Evolutionary conservation across 495 filamentous ascomycete species (phyloP).

Genomic region (Penicillium maclennaniae): DNA sequence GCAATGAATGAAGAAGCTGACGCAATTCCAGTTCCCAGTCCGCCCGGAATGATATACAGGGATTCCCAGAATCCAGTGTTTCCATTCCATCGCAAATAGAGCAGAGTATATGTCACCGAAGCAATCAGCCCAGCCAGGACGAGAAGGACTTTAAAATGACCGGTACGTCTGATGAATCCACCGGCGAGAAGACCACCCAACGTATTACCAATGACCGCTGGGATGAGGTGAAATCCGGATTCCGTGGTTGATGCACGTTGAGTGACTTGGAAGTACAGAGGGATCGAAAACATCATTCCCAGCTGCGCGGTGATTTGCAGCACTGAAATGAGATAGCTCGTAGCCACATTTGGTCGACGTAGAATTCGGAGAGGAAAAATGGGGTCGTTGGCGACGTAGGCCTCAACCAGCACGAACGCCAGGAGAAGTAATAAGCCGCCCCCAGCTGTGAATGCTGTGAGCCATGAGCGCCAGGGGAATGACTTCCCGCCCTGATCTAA

Average conservation of each 20-base stretch:
- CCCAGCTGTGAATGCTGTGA: constrained; percentile 17
- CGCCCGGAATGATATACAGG: constrained; percentile 59
- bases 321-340: constrained; percentile 50
- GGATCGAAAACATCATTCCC: constrained; percentile 49
- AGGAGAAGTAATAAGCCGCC: constrained; percentile 30
- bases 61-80: constrained; percentile 57
- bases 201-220: constrained; percentile 62
- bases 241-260: constrained; percentile 48
- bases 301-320: constrained; percentile 57
- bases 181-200: constrained; percentile 60
- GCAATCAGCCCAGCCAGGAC: constrained; percentile 49
- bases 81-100: constrained; percentile 60
- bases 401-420: constrained; percentile 51
- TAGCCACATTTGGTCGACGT: constrained; percentile 48
- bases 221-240: constrained; percentile 59
- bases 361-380: constrained; percentile 60
- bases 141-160: constrained; percentile 54
- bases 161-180: constrained; percentile 53
- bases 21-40: constrained; percentile 53
- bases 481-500: constrained; percentile 58
- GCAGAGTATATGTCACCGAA: constrained; percentile 48
- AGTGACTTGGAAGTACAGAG: constrained; percentile 69
- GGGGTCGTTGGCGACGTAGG: constrained; percentile 51
- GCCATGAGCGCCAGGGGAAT: constrained; percentile 53
- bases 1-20: constrained; percentile 52